These are phyloP conservation scores for Entrophospora sp. DNA, from an alignment of 192 early-diverging fungal genomes.

Conservation along the genomic window DNA sequence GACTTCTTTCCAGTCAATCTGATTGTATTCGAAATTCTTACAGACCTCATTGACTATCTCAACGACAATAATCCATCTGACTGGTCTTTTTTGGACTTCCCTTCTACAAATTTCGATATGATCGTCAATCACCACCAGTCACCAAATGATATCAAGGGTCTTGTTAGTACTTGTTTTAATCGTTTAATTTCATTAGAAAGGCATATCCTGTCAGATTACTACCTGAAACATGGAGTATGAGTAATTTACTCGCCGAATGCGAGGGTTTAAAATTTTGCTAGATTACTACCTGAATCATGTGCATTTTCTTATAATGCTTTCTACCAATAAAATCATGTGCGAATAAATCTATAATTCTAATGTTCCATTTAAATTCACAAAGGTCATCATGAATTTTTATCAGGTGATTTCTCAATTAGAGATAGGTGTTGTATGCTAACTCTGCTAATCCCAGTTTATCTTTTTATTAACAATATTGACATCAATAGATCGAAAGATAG, in stretches of 20 bases:
- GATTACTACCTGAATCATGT: neutral
- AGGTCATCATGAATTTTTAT: neutral
- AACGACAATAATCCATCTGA: neutral
- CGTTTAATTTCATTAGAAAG: no score
- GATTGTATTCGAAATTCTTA: conserved; percentile 2
- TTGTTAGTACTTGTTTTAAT: no score
- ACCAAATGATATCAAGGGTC: neutral
- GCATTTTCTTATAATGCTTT: neutral
- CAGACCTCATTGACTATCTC: neutral
- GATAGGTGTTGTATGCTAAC: neutral
- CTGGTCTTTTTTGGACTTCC: conserved; percentile 6
- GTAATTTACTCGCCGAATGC: neutral
- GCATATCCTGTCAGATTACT: no score
- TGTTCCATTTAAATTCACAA: neutral
- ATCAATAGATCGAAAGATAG: neutral
- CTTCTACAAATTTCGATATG: neutral
- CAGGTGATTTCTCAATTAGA: neutral
- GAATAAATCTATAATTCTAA: neutral
- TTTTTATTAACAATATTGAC: neutral
- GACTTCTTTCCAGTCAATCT: conserved; percentile 1
- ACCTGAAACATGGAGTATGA: neutral
- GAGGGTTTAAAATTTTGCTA: neutral
- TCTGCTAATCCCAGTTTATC: neutral
- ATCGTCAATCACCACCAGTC: neutral
- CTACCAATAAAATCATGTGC: neutral